These are phyloP conservation scores for Termitomyces sp. DNA, from an alignment of 768 basidiomycete genomes.

Conservation along the genomic window DNA sequence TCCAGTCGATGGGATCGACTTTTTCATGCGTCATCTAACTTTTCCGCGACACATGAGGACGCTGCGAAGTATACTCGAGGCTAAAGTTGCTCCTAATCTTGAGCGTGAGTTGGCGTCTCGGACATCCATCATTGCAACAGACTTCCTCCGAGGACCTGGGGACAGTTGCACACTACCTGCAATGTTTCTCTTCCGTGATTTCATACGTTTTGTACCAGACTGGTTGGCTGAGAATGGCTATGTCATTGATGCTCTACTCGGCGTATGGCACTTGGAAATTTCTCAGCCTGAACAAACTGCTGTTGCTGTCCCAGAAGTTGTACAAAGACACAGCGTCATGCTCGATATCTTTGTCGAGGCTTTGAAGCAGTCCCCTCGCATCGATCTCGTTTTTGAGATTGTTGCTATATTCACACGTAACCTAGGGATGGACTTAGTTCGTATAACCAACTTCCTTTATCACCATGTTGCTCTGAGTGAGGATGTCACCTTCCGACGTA, in stretches of 20 bases:
- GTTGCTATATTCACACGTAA: conserved; percentile 75
- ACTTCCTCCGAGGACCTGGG: conserved; percentile 47
- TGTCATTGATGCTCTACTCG: conserved; percentile 66
- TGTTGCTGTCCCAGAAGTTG: conserved; percentile 40
- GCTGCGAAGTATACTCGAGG: conserved; percentile 75
- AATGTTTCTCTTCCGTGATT: conserved; percentile 71
- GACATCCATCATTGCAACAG: conserved; percentile 45
- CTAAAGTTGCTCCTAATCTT: conserved; percentile 70
- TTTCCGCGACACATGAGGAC: conserved; percentile 80
- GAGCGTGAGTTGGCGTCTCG: conserved; percentile 61
- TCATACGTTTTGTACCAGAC: conserved; percentile 54
- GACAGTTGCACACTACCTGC: conserved; percentile 55
- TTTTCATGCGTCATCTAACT: conserved; percentile 75
- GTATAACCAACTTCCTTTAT: conserved; percentile 80
- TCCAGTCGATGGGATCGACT: conserved; percentile 77
- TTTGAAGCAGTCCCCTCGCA: conserved; percentile 63
- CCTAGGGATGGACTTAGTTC: conserved; percentile 76
- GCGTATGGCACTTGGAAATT: conserved; percentile 62
- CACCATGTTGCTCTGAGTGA: conserved; percentile 73
- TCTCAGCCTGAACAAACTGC: conserved; percentile 37
- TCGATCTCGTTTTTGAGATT: conserved; percentile 87
- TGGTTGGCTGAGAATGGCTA: conserved; percentile 70
- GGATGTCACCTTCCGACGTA: conserved; percentile 68
- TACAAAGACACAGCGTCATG: conserved; percentile 59
- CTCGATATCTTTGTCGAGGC: conserved; percentile 74